Conservation (phyloP, 352 stramenopile species). For the Phytophthora colocasiae region DNA sequence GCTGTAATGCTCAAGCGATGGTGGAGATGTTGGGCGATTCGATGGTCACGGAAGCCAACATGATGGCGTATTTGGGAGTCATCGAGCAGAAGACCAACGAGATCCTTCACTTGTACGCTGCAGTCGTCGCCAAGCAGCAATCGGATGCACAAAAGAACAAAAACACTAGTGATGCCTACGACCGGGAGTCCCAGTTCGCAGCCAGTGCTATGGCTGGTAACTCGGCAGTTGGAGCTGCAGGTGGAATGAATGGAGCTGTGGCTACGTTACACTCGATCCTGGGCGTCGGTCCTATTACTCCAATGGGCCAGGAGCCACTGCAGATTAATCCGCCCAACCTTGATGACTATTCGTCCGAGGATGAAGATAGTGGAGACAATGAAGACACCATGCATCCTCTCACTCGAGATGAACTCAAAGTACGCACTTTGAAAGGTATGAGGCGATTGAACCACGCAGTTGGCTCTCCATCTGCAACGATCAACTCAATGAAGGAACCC, state of each 20-base stretch:
- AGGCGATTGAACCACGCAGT: slow-evolving; percentile 63
- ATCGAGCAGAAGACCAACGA: slow-evolving; percentile 96
- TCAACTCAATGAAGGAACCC: slow-evolving; percentile 25
- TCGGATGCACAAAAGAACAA: slow-evolving; percentile 44
- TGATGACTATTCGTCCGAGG: slow-evolving; percentile 95
- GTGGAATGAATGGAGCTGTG: slow-evolving; percentile 27
- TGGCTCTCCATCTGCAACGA: slow-evolving; percentile 22
- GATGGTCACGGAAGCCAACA: slow-evolving; percentile 94
- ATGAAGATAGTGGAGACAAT: slow-evolving; percentile 87
- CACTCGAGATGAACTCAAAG: slow-evolving; percentile 93
- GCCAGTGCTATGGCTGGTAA: slow-evolving; percentile 25
- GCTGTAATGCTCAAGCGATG: slow-evolving; percentile 83
- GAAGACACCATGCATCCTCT: slow-evolving; percentile 91
- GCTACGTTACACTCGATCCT: slow-evolving; percentile 75
- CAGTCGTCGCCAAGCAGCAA: slow-evolving; percentile 51
- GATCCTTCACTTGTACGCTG: slow-evolving; percentile 90
- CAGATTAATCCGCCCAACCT: slow-evolving; percentile 95
- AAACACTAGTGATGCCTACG: slow-evolving; percentile 40
- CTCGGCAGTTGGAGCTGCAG: slow-evolving; percentile 19
- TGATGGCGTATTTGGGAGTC: slow-evolving; percentile 95
- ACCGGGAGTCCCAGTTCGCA: slow-evolving; percentile 55
- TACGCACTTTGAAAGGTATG: slow-evolving; percentile 88
- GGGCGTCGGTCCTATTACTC: slow-evolving; percentile 81
- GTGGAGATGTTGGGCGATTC: slow-evolving; percentile 88
- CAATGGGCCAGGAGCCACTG: slow-evolving; percentile 91